Percentiles rank a stretch among this genome's conserved stretches.
Evolutionary conservation across 2,329 filamentous ascomycete species (phyloP).

Genomic region (Colletotrichum shisoi): DNA sequence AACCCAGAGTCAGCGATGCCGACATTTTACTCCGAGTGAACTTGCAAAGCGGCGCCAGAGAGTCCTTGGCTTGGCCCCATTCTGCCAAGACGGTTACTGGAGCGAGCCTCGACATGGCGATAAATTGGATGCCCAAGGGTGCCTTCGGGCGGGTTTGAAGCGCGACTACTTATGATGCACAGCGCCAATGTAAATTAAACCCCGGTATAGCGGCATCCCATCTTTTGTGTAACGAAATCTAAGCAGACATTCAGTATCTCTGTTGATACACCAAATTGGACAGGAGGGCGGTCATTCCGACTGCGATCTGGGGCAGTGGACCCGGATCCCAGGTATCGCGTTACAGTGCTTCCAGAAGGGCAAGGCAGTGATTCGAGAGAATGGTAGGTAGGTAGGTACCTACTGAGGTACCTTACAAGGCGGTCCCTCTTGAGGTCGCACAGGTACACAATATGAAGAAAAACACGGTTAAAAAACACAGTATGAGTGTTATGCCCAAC

Average conservation of each 20-base stretch:
- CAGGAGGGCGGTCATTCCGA: background rate
- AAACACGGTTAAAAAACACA: too few species aligned
- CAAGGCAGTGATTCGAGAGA: too few species aligned
- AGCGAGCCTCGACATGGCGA: background rate
- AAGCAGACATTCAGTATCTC: too few species aligned
- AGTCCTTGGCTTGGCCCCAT: background rate
- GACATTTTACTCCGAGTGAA: background rate
- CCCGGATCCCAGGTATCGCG: constrained; percentile 1
- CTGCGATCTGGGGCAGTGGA: constrained; percentile 27
- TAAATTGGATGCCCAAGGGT: constrained; percentile 3
- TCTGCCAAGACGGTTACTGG: constrained; percentile 19
- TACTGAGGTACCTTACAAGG: too few species aligned
- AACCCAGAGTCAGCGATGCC: background rate
- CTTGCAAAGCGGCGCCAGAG: too few species aligned
- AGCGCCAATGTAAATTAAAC: background rate
- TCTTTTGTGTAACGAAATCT: background rate
- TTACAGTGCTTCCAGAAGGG: constrained; percentile 4
- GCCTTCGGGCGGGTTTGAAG: constrained; percentile 22
- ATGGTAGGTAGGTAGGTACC: too few species aligned
- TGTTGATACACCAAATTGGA: background rate
- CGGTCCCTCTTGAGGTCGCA: too few species aligned
- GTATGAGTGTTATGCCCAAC: too few species aligned
- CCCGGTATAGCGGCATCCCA: background rate
- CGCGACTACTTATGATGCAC: constrained; percentile 1
- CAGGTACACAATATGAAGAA: too few species aligned